Evolutionary conservation across 345 rosid genomes (phyloP), one percentile per base, ranked within the genome.

Genomic region (Populus alba): DNA sequence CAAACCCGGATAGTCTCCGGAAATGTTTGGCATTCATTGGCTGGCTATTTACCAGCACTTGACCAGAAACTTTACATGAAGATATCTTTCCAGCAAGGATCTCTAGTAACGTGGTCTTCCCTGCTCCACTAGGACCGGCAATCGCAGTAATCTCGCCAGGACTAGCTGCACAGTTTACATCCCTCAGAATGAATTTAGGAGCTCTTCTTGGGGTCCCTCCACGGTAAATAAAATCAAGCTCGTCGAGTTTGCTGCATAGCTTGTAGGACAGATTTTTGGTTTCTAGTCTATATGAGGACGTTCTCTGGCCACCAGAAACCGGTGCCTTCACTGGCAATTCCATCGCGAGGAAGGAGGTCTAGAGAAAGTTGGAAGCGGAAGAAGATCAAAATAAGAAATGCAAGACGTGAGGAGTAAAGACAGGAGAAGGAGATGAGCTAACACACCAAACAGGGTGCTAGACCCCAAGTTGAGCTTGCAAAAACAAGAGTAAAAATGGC

Each of bases 41-140:
- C 83, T 70, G 81, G 71, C 78, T 84, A 63, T 95, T 93, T 59
- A 90, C 91, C 6, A 95, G 91, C 35, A 92, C 91, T 72, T 89
- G 88, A 43, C 93, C 94, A 1, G 90, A 83, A 17, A 85, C 89
- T 66, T 76, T 79, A 29, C 83, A 72, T 6, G 61, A 84, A 2
- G 86, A 81, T 31, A 89, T 82, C 78, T 87, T 91, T 18, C 97
- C 97, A 0, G 97, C 97, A 57, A 95, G 97, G 77, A 92, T 88
- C 84, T 95, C 94, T 1, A 95, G 89, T 85, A 95, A 79, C 2
- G 99, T 91, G 3, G 98, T 93, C 77, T 95, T 95, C 37, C 97
- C 98, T 0, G 97, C 98, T 6, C 98, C 98, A 68, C 98, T 95
- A 8, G 98, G 94, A 59, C 98, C 98, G 0, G 94, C 93, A 15